Percentiles rank a stretch among this genome's conserved stretches.
Conservation (phyloP, 1,284 basidiomycete genomes). For the Porogramme epimiltina region DNA sequence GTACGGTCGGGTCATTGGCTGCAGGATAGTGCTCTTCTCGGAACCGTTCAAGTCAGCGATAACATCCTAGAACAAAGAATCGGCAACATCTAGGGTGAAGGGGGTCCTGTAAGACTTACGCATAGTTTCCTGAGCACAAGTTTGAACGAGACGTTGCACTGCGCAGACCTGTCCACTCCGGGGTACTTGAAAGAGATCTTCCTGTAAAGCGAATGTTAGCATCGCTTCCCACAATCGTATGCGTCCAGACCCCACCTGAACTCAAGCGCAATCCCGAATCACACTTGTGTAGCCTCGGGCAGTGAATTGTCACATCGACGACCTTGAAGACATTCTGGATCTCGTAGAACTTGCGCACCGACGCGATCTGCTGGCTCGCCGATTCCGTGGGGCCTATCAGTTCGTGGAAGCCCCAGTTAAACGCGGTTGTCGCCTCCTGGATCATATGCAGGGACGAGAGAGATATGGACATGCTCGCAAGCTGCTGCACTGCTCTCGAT, state of each 20-base stretch:
- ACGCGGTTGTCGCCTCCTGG: slow-evolving; percentile 55
- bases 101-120: slow-evolving; percentile 41
- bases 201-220: slow-evolving; percentile 31
- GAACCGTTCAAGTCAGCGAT: slow-evolving; percentile 79
- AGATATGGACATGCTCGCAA: slow-evolving; percentile 68
- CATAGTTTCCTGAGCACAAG: slow-evolving; percentile 72
- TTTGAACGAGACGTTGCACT: slow-evolving; percentile 68
- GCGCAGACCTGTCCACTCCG: slow-evolving; percentile 53
- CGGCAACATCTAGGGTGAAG: neutral
- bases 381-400: slow-evolving; percentile 54
- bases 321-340: slow-evolving; percentile 59
- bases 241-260: slow-evolving; percentile 45
- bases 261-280: slow-evolving; percentile 60
- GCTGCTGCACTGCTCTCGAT: slow-evolving; percentile 68
- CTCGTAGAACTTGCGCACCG: slow-evolving; percentile 66
- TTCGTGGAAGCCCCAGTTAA: slow-evolving; percentile 50
- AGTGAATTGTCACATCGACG: slow-evolving; percentile 54
- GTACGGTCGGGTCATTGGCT: slow-evolving; percentile 61
- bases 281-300: slow-evolving; percentile 56
- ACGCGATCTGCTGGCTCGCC: slow-evolving; percentile 55
- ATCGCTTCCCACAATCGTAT: neutral
- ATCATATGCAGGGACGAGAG: slow-evolving; percentile 72
- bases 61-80: slow-evolving; percentile 42
- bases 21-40: slow-evolving; percentile 78
- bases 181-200: slow-evolving; percentile 77